Evolutionary conservation across 352 stramenopile genomes (phyloP), one percentile per base, ranked within the genome.

Genomic region (Pythium brachiatum): DNA sequence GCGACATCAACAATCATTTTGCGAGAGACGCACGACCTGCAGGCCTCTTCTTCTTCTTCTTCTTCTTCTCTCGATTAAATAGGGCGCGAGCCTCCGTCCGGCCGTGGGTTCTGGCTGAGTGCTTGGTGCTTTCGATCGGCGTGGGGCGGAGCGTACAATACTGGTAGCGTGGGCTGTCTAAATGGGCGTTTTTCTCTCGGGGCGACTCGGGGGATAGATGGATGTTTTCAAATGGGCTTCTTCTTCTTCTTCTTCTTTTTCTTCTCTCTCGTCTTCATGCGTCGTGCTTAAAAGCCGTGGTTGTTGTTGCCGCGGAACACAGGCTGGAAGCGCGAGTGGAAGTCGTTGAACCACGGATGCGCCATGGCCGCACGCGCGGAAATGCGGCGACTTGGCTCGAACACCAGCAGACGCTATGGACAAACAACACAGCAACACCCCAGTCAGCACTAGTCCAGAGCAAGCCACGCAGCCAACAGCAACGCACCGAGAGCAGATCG

Each of bases 271-370:
- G 8, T 12, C 8, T 27, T 25, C 43, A n/a, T 27, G 25, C 39
- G 25, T 20, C 12, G 18, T 18, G 4, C 18, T 70, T 58, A 70
- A 4, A 62, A 34, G 18, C 63, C 63, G 63, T 70, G 63, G 63
- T 70, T 70, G 57, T 66, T 68, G 65, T 84, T 85, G 59, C 75
- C 79, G 50, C 77, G 80, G 68, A 92, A 92, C 7, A 78, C 82
- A 20, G 81, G 70, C 53, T 70, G 64, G 64, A 92, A 91, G 55
- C 91, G 82, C 25, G 75, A 69, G 34, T 92, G 81, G 46, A 94
- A 56, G 32, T 94, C 83, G 44, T 89, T 78, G 53, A 95, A 95
- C 85, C 85, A 95, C 51, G 85, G 81, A 56, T 95, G 86, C 18
- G 73, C 71, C 86, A 95, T 92, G 21, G 86, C 86, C 9, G 80